Percentiles rank a stretch among this genome's conserved stretches.
These are phyloP conservation scores for Zygoascus sp. DNA, from an alignment of 1,139 yeast genomes.

Conservation along the genomic window DNA sequence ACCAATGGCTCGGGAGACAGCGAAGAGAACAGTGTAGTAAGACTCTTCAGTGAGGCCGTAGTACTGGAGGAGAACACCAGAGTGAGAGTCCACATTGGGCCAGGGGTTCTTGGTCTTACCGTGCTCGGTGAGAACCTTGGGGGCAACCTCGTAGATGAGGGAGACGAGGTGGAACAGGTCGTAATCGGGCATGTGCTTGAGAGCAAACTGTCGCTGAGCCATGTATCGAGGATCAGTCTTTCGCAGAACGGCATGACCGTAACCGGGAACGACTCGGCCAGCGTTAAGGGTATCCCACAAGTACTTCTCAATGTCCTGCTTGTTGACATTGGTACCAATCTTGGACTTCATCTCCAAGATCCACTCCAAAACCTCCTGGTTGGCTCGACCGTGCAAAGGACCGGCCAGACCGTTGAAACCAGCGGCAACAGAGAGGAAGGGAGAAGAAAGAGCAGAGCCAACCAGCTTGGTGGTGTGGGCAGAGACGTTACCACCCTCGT, in stretches of 20 bases:
- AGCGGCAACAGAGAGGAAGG: constrained; percentile 89
- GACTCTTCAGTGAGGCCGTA: constrained; percentile 53
- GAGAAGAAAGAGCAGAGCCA: constrained; percentile 93
- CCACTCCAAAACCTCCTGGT: constrained; percentile 98
- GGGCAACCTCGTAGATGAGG: constrained; percentile 50
- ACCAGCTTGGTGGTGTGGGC: constrained; percentile 98
- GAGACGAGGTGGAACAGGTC: constrained; percentile 92
- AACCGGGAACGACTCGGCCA: constrained; percentile 97
- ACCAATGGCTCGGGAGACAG: constrained; percentile 56
- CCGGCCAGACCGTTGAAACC: constrained; percentile 98
- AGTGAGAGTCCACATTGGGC: constrained; percentile 60
- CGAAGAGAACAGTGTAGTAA: constrained; percentile 57
- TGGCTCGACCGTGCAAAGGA: constrained; percentile 97
- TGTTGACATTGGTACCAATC: constrained; percentile 69
- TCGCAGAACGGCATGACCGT: constrained; percentile 96
- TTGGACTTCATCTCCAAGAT: constrained; percentile 77
- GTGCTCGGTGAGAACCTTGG: constrained; percentile 50
- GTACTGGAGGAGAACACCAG: constrained; percentile 55
- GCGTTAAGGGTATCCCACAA: constrained; percentile 90
- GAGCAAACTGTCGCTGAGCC: constrained; percentile 97
- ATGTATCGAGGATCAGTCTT: constrained; percentile 98
- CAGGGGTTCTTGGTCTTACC: constrained; percentile 63
- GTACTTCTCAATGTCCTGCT: constrained; percentile 82
- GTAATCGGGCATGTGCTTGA: constrained; percentile 95
- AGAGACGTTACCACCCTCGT: constrained; percentile 98